Evolutionary conservation across 225 moss, liverwort and hornwort species (phyloP).

Genomic region (Polytrichum formosum): DNA sequence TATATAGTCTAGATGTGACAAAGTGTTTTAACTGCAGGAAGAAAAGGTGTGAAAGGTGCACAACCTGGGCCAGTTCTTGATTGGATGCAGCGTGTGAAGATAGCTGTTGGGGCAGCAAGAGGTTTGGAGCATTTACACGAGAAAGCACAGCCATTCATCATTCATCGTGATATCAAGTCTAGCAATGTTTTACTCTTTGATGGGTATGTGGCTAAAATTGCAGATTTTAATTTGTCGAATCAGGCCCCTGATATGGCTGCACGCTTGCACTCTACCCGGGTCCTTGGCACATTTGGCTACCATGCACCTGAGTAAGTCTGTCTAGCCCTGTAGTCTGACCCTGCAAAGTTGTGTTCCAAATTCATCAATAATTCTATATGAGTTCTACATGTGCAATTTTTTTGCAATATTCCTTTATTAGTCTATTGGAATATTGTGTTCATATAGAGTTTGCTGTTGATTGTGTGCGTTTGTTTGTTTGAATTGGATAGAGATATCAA

Average conservation of each 20-base stretch:
- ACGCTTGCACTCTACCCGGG: slow-evolving; percentile 95
- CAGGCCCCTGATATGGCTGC: slow-evolving; percentile 99
- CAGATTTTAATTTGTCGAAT: slow-evolving; percentile 94
- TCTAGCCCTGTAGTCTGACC: too few species aligned
- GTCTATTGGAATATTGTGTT: too few species aligned
- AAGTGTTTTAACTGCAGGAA: slow-evolving; percentile 30
- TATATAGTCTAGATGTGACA: too few species aligned
- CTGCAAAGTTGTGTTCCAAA: too few species aligned
- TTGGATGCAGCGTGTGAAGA: slow-evolving; percentile 99
- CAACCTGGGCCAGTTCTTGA: slow-evolving; percentile 97
- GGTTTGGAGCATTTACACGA: slow-evolving; percentile 96
- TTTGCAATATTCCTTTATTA: too few species aligned
- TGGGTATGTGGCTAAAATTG: slow-evolving; percentile 85
- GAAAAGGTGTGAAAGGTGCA: slow-evolving; percentile 99
- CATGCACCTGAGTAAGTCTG: slow-evolving; percentile 92
- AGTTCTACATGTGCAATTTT: too few species aligned
- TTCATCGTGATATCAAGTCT: slow-evolving; percentile 92
- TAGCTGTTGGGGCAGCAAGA: slow-evolving; percentile 94
- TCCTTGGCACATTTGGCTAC: slow-evolving; percentile 97
- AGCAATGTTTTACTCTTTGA: slow-evolving; percentile 93
- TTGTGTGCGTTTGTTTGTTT: too few species aligned
- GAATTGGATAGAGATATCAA: too few species aligned
- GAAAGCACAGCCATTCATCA: slow-evolving; percentile 95
- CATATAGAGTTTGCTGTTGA: too few species aligned
- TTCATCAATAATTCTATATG: too few species aligned